Percentiles rank a stretch among this genome's conserved stretches.
phyloP scores from a whole-genome alignment of 2,329 filamentous ascomycete species.

The Talaromyces sp. region DNA sequence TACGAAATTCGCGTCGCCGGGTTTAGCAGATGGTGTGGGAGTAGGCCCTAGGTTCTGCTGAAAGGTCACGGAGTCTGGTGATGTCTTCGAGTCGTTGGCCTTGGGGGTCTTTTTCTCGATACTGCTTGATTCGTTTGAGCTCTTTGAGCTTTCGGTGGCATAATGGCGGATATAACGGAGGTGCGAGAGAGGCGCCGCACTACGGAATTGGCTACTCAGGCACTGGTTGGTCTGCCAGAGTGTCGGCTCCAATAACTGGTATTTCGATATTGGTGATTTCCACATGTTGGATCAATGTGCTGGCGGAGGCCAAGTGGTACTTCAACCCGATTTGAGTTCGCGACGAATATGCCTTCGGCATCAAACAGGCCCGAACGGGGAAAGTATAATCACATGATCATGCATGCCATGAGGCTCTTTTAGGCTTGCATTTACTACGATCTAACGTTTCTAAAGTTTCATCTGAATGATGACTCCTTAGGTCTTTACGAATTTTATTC shows the following conservation, averaged over 20 bases:
- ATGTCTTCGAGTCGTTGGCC: slow-evolving; percentile 4
- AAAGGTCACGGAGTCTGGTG: slow-evolving; percentile 27
- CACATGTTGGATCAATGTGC: slow-evolving; percentile 28
- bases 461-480: no score
- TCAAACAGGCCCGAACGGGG: slow-evolving; percentile 8
- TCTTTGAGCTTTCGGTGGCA: slow-evolving; percentile 24
- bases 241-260: slow-evolving; percentile 24
- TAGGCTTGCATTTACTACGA: no score
- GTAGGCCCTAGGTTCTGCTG: slow-evolving; percentile 29
- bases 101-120: slow-evolving; percentile 11
- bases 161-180: slow-evolving; percentile 33
- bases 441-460: no score
- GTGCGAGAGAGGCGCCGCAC: slow-evolving; percentile 19
- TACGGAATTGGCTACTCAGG: slow-evolving; percentile 41
- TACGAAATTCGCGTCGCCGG: slow-evolving; percentile 49
- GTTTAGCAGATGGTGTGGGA: slow-evolving; percentile 21
- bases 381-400: slow-evolving; percentile 4
- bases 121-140: slow-evolving; percentile 6
- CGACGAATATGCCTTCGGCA: neutral
- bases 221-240: slow-evolving; percentile 34
- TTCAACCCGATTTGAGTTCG: neutral
- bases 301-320: neutral
- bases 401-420: neutral
- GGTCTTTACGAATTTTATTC: no score
- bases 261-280: slow-evolving; percentile 27